Conservation (phyloP, 805 yeast species). For the Hanseniaspora thailandica region DNA sequence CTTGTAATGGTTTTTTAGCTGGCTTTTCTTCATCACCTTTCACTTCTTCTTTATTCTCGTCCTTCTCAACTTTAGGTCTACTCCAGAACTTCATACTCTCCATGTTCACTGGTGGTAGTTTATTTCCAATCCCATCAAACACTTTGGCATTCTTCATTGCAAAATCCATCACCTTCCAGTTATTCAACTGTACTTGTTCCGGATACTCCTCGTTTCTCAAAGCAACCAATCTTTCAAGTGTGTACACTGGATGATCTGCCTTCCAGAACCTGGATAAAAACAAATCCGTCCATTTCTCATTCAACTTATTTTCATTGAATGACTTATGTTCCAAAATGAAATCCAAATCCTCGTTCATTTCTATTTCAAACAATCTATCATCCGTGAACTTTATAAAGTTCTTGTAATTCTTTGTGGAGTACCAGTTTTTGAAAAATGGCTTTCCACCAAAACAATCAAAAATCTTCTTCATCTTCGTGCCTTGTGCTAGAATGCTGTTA, state of each 20-base stretch:
- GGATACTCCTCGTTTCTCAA: slow-evolving; percentile 2
- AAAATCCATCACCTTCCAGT: background rate
- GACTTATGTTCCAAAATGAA: slow-evolving; percentile 1
- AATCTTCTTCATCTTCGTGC: slow-evolving; percentile 1
- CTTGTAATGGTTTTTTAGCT: background rate
- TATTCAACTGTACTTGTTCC: background rate
- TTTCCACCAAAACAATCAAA: slow-evolving; percentile 12
- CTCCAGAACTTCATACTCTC: slow-evolving; percentile 4
- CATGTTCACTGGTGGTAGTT: background rate
- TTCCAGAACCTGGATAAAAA: slow-evolving; percentile 4
- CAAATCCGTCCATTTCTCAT: background rate
- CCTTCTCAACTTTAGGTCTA: background rate
- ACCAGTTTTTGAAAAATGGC: slow-evolving; percentile 35
- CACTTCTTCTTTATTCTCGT: background rate
- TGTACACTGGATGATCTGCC: slow-evolving; percentile 10
- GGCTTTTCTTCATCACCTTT: background rate
- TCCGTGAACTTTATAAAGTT: slow-evolving; percentile 37
- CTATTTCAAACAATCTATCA: slow-evolving; percentile 25
- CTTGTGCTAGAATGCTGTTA: background rate
- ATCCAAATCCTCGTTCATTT: slow-evolving; percentile 11
- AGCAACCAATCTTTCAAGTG: background rate
- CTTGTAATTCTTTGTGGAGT: slow-evolving; percentile 35
- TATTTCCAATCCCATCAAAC: background rate
- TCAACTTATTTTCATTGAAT: background rate
- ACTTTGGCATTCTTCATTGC: background rate